phyloP scores from a whole-genome alignment of 805 yeast genomes.

The Nakazawaea ernobii region DNA sequence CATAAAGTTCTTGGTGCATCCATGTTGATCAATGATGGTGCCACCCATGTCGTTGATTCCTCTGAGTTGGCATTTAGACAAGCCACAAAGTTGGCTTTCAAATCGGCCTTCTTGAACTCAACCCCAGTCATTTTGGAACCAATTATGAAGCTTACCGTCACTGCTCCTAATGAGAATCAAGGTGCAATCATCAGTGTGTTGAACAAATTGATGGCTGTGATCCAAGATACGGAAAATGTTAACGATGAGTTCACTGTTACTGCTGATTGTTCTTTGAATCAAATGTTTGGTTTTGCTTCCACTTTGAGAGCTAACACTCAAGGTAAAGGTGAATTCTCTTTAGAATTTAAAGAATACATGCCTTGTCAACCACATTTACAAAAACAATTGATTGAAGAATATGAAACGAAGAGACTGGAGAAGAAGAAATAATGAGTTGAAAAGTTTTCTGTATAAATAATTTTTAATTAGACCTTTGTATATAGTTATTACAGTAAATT shows the following conservation, averaged over 20 bases:
- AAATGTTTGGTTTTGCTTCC: slow-evolving; percentile 95
- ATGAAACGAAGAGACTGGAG: slow-evolving; percentile 49
- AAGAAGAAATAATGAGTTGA: slow-evolving; percentile 20
- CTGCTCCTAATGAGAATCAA: slow-evolving; percentile 96
- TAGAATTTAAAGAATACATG: slow-evolving; percentile 89
- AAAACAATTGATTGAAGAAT: slow-evolving; percentile 81
- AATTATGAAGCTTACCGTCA: slow-evolving; percentile 86
- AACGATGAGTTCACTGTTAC: slow-evolving; percentile 89
- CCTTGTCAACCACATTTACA: slow-evolving; percentile 90
- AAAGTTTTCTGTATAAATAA: background rate
- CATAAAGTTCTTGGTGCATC: slow-evolving; percentile 88
- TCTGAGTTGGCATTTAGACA: slow-evolving; percentile 92
- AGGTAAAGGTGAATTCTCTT: slow-evolving; percentile 97
- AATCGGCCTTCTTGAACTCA: slow-evolving; percentile 79
- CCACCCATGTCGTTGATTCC: slow-evolving; percentile 94
- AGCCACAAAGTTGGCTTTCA: slow-evolving; percentile 89
- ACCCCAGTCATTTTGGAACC: slow-evolving; percentile 92
- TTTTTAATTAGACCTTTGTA: no score
- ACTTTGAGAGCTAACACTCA: slow-evolving; percentile 94
- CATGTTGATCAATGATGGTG: slow-evolving; percentile 96
- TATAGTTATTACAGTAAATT: background rate
- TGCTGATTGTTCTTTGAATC: slow-evolving; percentile 95
- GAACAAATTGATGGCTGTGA: slow-evolving; percentile 89
- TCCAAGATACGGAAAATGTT: slow-evolving; percentile 89
- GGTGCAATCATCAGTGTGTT: slow-evolving; percentile 85